These are phyloP conservation scores for Tuber umbilicatum DNA, from an alignment of 495 filamentous ascomycete species.

Conservation along the genomic window DNA sequence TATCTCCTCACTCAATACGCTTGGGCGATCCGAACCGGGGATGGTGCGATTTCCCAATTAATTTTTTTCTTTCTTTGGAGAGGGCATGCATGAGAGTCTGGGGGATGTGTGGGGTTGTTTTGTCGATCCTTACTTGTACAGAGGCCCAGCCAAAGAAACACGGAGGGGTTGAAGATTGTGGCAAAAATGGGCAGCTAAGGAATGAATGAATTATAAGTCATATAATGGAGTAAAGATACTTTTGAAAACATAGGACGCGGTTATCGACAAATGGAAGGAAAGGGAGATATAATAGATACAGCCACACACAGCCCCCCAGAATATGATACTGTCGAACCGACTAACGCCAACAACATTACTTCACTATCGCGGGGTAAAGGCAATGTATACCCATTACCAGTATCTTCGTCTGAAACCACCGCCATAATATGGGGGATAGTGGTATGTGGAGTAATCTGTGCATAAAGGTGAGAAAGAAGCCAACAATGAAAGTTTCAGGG, in stretches of 20 bases:
- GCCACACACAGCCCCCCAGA: neutral
- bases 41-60: neutral
- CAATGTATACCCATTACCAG: neutral
- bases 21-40: neutral
- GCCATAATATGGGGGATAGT: neutral
- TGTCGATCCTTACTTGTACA: neutral
- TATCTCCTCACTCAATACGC: neutral
- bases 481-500: neutral
- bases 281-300: neutral
- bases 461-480: neutral
- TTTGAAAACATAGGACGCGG: neutral
- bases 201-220: neutral
- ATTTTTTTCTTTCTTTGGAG: neutral
- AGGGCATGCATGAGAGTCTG: neutral
- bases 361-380: neutral
- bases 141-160: neutral
- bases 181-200: neutral
- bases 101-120: neutral
- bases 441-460: neutral
- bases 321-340: neutral
- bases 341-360: neutral
- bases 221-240: constrained; percentile 2
- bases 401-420: neutral
- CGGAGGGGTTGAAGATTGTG: neutral
- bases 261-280: neutral